Conservation (phyloP, 2,329 filamentous ascomycete genomes). For the Cercospora beticola region DNA sequence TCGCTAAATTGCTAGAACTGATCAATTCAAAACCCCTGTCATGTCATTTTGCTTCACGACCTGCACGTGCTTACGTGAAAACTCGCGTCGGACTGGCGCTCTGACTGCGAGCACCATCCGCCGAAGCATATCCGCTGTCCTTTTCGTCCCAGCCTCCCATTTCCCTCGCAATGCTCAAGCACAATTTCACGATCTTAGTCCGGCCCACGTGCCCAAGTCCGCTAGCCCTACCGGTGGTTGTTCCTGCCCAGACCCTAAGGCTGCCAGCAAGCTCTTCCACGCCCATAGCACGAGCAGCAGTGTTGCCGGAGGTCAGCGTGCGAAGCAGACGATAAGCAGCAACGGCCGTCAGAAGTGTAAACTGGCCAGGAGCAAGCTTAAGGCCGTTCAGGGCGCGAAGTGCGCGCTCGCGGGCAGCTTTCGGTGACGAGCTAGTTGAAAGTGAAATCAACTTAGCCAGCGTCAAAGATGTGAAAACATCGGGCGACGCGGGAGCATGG, state of each 20-base stretch:
- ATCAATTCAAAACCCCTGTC: background rate
- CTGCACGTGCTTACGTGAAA: slow-evolving; percentile 14
- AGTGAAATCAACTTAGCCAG: slow-evolving; percentile 60
- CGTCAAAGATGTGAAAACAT: slow-evolving; percentile 58
- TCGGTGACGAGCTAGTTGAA: slow-evolving; percentile 23
- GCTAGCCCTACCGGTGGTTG: slow-evolving; percentile 43
- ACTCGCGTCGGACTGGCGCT: slow-evolving; percentile 21
- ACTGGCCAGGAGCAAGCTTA: slow-evolving; percentile 41
- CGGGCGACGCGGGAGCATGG: slow-evolving; percentile 57
- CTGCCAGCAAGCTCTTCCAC: slow-evolving; percentile 47
- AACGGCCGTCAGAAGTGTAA: slow-evolving; percentile 49
- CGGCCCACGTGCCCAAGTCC: slow-evolving; percentile 43
- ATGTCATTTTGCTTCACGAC: background rate
- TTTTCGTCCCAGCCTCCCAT: slow-evolving; percentile 40
- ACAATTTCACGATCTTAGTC: slow-evolving; percentile 43
- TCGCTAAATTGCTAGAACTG: slow-evolving; percentile 5
- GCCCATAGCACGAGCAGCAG: slow-evolving; percentile 38
- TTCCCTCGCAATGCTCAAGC: slow-evolving; percentile 45
- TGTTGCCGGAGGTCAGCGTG: slow-evolving; percentile 35
- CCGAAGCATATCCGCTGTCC: slow-evolving; percentile 33
- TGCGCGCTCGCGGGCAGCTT: slow-evolving; percentile 41
- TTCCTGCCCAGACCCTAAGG: slow-evolving; percentile 50
- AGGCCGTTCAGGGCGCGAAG: slow-evolving; percentile 43
- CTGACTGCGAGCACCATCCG: slow-evolving; percentile 20
- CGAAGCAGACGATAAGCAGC: slow-evolving; percentile 46